phyloP scores from a whole-genome alignment of 2,329 filamentous ascomycete species.

The Dothiorella sarmentorum region DNA sequence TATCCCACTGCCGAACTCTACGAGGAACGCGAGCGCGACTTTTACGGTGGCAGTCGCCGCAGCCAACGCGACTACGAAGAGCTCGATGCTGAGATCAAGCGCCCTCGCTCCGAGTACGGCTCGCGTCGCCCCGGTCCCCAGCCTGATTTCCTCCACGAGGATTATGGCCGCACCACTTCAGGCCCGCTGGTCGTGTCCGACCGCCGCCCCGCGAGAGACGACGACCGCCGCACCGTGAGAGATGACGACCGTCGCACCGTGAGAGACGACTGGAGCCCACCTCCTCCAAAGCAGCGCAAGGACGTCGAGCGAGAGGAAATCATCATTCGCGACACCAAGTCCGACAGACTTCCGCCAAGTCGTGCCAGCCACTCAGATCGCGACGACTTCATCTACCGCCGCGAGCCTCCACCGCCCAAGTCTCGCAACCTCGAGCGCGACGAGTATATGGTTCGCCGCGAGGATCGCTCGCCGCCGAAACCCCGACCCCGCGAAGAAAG shows the following conservation, averaged over 20 bases:
- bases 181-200: slow-evolving; percentile 46
- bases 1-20: slow-evolving; percentile 47
- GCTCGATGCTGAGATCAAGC: slow-evolving; percentile 47
- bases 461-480: slow-evolving; percentile 24
- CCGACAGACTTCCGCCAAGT: slow-evolving; percentile 25
- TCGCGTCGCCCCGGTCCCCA: slow-evolving; percentile 38
- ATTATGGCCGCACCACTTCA: slow-evolving; percentile 45
- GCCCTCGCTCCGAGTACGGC: slow-evolving; percentile 20
- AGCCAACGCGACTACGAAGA: slow-evolving; percentile 47
- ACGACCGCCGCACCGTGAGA: slow-evolving; percentile 20
- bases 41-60: slow-evolving; percentile 43
- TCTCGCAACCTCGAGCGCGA: slow-evolving; percentile 28
- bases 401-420: slow-evolving; percentile 24
- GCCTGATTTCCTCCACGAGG: slow-evolving; percentile 50
- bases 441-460: slow-evolving; percentile 15
- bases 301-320: slow-evolving; percentile 41
- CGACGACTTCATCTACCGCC: slow-evolving; percentile 39
- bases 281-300: slow-evolving; percentile 31
- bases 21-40: slow-evolving; percentile 49
- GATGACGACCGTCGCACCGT: slow-evolving; percentile 25
- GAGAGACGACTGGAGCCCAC: slow-evolving; percentile 34
- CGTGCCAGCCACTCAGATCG: slow-evolving; percentile 25
- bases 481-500: slow-evolving; percentile 28
- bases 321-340: slow-evolving; percentile 27
- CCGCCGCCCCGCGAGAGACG: slow-evolving; percentile 34